Evolutionary conservation across 2,329 filamentous ascomycete genomes (phyloP), one percentile per base, ranked within the genome.

Genomic region (Cercospora beticola): DNA sequence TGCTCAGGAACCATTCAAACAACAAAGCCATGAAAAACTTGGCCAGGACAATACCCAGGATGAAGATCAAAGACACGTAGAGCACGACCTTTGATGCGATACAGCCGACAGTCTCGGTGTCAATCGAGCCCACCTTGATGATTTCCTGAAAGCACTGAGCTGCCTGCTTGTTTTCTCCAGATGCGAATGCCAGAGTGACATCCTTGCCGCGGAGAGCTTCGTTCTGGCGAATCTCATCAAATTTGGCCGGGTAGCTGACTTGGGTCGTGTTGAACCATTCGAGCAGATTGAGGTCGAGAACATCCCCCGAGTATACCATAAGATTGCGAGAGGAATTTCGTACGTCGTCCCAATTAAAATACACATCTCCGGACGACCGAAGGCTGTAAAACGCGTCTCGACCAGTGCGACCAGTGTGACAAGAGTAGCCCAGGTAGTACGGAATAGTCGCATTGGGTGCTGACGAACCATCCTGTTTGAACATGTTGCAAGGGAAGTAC

Each of bases 61-160:
- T 99, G 80, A 99, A 92, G 64, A 91, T 89, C 71, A 99, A 84
- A 4, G 94, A 96, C 63, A 97, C 90, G 78, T 99, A 99, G 54
- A 99, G 89, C 3, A 99, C 95, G 28, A 99, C 94, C 82, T 97
- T 92, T 72, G 94, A 97, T 2, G 95, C 95, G 79, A 99, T 99
- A 82, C 95, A 99, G 16, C 95, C 95, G 60, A 99, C 92, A 6
- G 92, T 97, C 75, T 97, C 94, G 0, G 95, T 98, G 76, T 99
- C 96, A 69, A 99, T 91, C 12, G 91, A 94, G 68, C 95, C 95
- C 62, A 99, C 95, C 80, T 94, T 97, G 86, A 97, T 93, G 72
- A 96, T 97, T 76, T 99, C 90, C 70, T 93, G 89, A 71, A 99
- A 88, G 79, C 95, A 99, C 78, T 93, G 88, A 12, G 92, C 94